Percentiles rank a stretch among this genome's conserved stretches.
These are phyloP conservation scores for Aspergillus clavatus DNA, from an alignment of 2,329 filamentous ascomycete genomes.

Conservation along the genomic window DNA sequence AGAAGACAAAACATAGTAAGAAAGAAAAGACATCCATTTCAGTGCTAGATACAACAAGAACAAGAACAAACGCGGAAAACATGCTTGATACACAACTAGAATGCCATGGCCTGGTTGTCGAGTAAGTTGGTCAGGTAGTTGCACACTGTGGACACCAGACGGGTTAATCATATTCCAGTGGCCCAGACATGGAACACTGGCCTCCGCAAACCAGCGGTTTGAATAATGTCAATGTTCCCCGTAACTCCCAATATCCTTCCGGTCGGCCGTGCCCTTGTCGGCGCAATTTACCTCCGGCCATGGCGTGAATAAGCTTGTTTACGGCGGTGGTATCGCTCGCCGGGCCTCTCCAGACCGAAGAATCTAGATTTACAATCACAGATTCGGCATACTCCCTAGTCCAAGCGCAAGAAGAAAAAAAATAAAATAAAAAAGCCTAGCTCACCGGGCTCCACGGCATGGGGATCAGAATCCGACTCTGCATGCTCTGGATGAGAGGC, in stretches of 20 bases:
- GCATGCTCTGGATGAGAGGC: conserved; percentile 93
- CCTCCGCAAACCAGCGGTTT: not conserved
- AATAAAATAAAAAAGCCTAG: too few relatives aligned
- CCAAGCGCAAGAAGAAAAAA: too few relatives aligned
- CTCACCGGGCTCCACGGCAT: conserved; percentile 96
- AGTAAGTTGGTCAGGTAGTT: not conserved
- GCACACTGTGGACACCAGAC: not conserved
- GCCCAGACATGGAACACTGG: not conserved
- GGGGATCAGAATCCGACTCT: conserved; percentile 85
- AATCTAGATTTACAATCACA: too few relatives aligned
- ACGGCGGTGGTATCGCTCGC: not conserved
- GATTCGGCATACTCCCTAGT: too few relatives aligned
- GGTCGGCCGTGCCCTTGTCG: not conserved
- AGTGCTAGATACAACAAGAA: not conserved
- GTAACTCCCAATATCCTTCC: not conserved
- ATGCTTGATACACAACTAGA: not conserved
- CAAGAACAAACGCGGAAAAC: not conserved
- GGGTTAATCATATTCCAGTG: not conserved
- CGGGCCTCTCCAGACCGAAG: not conserved
- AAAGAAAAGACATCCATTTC: not conserved
- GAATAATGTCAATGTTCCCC: too few relatives aligned
- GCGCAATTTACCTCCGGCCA: not conserved
- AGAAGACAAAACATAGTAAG: not conserved
- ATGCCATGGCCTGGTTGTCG: not conserved
- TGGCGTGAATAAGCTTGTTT: not conserved